Evolutionary conservation across 805 yeast species (phyloP).

Genomic region (Kazachstania psychrophila): DNA sequence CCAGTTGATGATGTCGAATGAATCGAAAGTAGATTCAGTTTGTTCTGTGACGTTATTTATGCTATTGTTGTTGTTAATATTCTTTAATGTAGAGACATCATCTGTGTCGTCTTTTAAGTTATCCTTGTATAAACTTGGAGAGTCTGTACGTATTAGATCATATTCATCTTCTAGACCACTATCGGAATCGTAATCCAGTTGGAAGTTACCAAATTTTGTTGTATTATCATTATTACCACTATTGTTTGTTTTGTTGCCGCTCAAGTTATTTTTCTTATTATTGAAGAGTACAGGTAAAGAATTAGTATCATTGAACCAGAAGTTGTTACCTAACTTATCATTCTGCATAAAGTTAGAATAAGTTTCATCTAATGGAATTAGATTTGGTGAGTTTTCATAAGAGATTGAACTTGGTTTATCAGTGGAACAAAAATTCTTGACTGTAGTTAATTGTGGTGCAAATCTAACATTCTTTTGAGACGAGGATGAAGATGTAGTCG

Average conservation of each 20-base stretch:
- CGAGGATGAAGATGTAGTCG: conserved; percentile 13
- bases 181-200: conserved; percentile 17
- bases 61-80: neutral
- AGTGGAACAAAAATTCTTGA: conserved; percentile 52
- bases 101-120: no score
- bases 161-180: conserved; percentile 11
- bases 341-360: neutral
- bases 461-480: conserved; percentile 52
- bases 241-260: neutral
- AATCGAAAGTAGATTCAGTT: conserved; percentile 1
- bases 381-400: conserved; percentile 37
- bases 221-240: neutral
- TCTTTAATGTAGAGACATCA: neutral
- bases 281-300: neutral
- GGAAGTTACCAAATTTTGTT: conserved; percentile 4
- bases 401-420: conserved; percentile 58
- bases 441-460: conserved; percentile 50
- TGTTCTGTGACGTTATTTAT: no score
- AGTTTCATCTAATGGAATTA: conserved; percentile 8
- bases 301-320: neutral
- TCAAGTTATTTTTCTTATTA: neutral
- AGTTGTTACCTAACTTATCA: neutral
- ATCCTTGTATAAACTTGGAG: no score
- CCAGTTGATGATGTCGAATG: conserved; percentile 6
- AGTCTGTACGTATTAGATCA: neutral